Conservation (phyloP, 352 stramenopile species). For the Hyaloperonospora brassicae region DNA sequence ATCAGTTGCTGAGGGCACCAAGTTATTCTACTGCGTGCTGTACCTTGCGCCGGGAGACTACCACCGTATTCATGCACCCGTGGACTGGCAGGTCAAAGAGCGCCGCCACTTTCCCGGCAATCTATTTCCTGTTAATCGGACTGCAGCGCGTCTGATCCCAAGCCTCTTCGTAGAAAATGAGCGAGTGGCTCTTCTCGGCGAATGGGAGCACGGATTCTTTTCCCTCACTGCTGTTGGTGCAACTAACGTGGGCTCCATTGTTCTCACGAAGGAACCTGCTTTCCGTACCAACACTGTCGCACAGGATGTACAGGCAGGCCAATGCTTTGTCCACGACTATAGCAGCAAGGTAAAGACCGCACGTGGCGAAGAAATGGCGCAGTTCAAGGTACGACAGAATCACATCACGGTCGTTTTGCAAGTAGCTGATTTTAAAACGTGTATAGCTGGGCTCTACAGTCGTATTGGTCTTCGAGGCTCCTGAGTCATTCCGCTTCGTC, state of each 20-base stretch:
- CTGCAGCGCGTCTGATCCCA: slow-evolving; percentile 54
- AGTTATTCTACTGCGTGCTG: slow-evolving; percentile 72
- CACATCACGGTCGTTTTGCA: not conserved
- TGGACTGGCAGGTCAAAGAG: slow-evolving; percentile 66
- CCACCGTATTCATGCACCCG: slow-evolving; percentile 79
- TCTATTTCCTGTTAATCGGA: slow-evolving; percentile 72
- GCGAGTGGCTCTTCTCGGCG: slow-evolving; percentile 58
- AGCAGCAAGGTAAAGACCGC: slow-evolving; percentile 26
- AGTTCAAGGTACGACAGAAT: slow-evolving; percentile 52
- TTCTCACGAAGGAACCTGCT: slow-evolving; percentile 55
- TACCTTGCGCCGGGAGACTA: slow-evolving; percentile 84
- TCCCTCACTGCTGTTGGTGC: slow-evolving; percentile 76
- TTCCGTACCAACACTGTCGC: slow-evolving; percentile 53
- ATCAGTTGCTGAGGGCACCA: slow-evolving; percentile 30
- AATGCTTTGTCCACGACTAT: slow-evolving; percentile 52
- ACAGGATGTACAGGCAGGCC: slow-evolving; percentile 46
- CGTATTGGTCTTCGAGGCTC: slow-evolving; percentile 79
- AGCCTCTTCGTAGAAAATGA: slow-evolving; percentile 83
- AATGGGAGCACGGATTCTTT: slow-evolving; percentile 78
- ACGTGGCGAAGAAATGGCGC: slow-evolving; percentile 64
- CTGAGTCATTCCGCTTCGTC: slow-evolving; percentile 65
- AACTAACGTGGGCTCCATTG: slow-evolving; percentile 85
- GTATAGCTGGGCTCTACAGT: slow-evolving; percentile 72
- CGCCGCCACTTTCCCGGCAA: slow-evolving; percentile 78
- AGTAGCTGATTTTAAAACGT: slow-evolving; percentile 10